Evolutionary conservation across 1,284 basidiomycete genomes (phyloP), one percentile per base, ranked within the genome.

Genomic region (Salmacisia buchloeana): DNA sequence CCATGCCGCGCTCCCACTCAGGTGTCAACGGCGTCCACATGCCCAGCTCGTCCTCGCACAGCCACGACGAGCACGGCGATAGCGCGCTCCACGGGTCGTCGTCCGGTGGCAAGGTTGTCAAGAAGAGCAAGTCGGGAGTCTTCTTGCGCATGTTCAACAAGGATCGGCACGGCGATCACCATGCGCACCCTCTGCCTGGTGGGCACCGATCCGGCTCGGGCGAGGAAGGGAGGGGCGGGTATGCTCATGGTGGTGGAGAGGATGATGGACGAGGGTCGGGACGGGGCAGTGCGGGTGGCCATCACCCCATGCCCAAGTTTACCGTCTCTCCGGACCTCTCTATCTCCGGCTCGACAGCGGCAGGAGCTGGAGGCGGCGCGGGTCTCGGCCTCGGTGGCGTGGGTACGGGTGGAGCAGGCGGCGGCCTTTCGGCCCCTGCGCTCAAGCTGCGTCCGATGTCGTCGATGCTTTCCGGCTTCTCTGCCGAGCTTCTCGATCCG

Each of bases 141-240:
- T 72, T 74, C 63, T 59, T 75, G 46, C 66, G 70, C 35, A 74
- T 69, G 61, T 65, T 72, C 62, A 72, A 72, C 36, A 75, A 74
- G 64, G 72, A 74, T 18, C 58, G 69, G 66, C 60, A 64, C 2
- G 38, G 38, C 13, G 49, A 43, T 27, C 29, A 45, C 18, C 41
- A 59, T 45, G 33, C 34, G 3, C 41, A 36, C 21, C 41, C 59
- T 35, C 21, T 60, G 41, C 59, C 38, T 60, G 25, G 41, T 21
- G 12, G 45, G 45, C 23, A 13, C 21, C 25, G 25, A 31, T 33
- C 31, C 23, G 29, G 23, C 7, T 54, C 49, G 9, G 49, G 23
- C 13, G 49, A 54, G 21, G 49, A 54, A 33, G 49, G 49, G 15
- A 27, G 49, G 29, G 25, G 25, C 29, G 49, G 15, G 29, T 3